Base-by-base conservation (phyloP, 2,329 filamentous ascomycete genomes). In the Penicillium sp. region DNA sequence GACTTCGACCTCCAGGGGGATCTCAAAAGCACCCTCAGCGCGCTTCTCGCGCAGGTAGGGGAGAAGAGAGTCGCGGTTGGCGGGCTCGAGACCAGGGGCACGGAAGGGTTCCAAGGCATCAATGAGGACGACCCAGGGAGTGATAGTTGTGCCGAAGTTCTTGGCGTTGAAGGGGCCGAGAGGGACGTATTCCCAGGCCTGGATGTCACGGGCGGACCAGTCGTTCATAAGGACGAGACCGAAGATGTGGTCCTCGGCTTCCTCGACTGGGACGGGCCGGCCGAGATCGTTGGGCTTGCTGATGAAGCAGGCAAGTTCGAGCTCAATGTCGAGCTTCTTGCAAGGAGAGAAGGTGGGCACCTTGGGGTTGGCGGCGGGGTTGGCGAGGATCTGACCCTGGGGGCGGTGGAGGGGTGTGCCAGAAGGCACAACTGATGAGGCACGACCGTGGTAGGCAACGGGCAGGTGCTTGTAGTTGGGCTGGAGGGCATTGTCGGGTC, bases 141-240 rank as follows among this genome's bases (percentile, higher is more conserved):
- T 87, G 58, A 93, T 86, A 0, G 80, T 87, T 0, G 87, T 88
- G 3, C 79, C 86, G 63, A 93, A 92, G 67, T 91, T 92, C 78
- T 95, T 93, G 19, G 82, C 78, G 54, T 88, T 90, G 72, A 93
- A 92, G 0, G 88, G 88, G 0, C 89, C 89, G 7, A 92, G 72
- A 0, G 89, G 89, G 8, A 91, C 79, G 58, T 91, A 91, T 69
- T 95, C 89, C 87, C 87, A 93, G 0, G 80, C 80, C 65, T 95
- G 89, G 41, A 93, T 84, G 60, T 93, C 88, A 55, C 88, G 76
- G 4, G 88, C 88, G 46, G 84, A 89, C 89, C 89, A 95, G 69
- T 95, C 89, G 60, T 95, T 95, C 77, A 95, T 80, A 49, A 95
- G 71, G 0, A 93, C 88, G 22, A 89, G 77, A 12, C 89, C 89